Evolutionary conservation across 148 eudicot species (phyloP).

Genomic region (Dysphania ambrosioides): DNA sequence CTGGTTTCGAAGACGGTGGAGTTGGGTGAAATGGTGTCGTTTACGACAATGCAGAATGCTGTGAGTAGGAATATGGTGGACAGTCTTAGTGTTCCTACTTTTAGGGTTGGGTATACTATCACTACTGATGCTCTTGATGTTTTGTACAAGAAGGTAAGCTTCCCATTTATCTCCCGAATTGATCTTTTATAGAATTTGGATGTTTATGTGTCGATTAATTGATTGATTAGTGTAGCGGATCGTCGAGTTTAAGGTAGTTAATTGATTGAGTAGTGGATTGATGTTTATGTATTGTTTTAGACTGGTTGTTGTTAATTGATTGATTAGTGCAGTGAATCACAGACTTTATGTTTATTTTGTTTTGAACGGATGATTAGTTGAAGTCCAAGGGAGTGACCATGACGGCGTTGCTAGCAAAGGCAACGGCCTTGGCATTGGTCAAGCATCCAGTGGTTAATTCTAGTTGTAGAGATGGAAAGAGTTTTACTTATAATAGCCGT

Average conservation of each 20-base stretch:
- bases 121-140: constrained; percentile 88
- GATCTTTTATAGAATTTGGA: too few species aligned
- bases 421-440: constrained; percentile 86
- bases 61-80: constrained; percentile 93
- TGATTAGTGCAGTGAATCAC: constrained; percentile 5
- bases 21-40: constrained; percentile 72
- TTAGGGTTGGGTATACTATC: constrained; percentile 85
- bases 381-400: constrained; percentile 93
- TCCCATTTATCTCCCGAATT: too few species aligned
- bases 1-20: constrained; percentile 35
- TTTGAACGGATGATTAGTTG: constrained; percentile 38
- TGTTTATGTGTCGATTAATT: not conserved
- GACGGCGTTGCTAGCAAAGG: constrained; percentile 96
- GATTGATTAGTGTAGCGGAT: not conserved
- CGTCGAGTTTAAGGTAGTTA: not conserved
- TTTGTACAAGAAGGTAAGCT: constrained; percentile 79
- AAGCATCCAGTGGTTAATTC: constrained; percentile 88
- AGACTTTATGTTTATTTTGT: constrained; percentile 16
- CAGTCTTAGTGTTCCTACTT: constrained; percentile 86
- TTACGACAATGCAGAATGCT: constrained; percentile 89
- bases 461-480: constrained; percentile 96
- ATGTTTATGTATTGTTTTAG: not conserved
- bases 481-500: constrained; percentile 83
- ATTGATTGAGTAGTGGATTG: not conserved
- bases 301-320: not conserved